Conservation (phyloP, 2,329 filamentous ascomycete species). For the Triangularia setosa region DNA sequence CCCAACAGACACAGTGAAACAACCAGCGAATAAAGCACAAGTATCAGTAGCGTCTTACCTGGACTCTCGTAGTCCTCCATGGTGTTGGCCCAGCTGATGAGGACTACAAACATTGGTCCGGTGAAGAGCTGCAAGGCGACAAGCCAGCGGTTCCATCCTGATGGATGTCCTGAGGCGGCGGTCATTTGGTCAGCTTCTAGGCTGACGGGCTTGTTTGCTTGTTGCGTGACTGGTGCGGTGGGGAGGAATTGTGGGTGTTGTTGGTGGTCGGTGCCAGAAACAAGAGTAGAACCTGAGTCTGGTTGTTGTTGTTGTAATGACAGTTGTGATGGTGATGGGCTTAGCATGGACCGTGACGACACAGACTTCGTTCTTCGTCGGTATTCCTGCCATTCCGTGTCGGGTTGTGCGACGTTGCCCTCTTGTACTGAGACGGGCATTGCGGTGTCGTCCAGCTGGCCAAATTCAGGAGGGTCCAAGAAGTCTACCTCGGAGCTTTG, state of each 20-base stretch:
- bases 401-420: conserved; percentile 34
- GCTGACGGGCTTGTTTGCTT: conserved; percentile 5
- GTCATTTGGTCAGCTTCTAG: conserved; percentile 14
- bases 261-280: not conserved
- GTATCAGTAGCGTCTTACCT: conserved; percentile 48
- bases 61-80: conserved; percentile 54
- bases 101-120: conserved; percentile 75
- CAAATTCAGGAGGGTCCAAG: conserved; percentile 30
- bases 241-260: conserved; percentile 6
- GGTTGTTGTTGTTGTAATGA: conserved; percentile 21
- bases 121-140: conserved; percentile 80
- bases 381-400: conserved; percentile 59
- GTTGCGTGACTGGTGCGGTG: not conserved
- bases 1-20: conserved; percentile 64
- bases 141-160: conserved; percentile 86
- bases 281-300: not conserved
- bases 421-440: conserved; percentile 36
- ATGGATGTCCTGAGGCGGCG: conserved; percentile 6
- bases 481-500: conserved; percentile 44
- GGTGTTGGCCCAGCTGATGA: conserved; percentile 71
- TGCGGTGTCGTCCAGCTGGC: conserved; percentile 31
- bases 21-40: conserved; percentile 63
- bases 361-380: conserved; percentile 43
- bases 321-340: conserved; percentile 31
- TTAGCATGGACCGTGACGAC: conserved; percentile 27